Percentiles rank a stretch among this genome's conserved stretches.
phyloP scores from a whole-genome alignment of 257 asterid genomes.

The Lycium ferocissimum region DNA sequence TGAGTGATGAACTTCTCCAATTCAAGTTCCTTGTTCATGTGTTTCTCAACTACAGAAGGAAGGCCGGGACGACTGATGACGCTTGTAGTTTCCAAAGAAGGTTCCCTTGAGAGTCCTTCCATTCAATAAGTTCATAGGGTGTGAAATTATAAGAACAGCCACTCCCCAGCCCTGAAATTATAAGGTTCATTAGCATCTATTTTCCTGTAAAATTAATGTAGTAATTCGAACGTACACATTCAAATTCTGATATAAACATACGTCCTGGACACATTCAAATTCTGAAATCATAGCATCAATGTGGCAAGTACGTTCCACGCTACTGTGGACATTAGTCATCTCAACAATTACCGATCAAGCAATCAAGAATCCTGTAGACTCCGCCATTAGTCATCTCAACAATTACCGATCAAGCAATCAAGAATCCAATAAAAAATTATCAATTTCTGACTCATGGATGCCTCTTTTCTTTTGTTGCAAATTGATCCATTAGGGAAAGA shows the following conservation, averaged over 20 bases:
- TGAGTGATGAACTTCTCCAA: too few relatives aligned
- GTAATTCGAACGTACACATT: background rate
- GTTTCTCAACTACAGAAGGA: too few relatives aligned
- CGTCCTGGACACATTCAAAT: constrained; percentile 27
- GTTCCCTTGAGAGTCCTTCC: too few relatives aligned
- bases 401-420: constrained; percentile 33
- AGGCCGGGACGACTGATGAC: too few relatives aligned
- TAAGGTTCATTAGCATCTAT: background rate
- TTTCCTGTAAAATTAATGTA: background rate
- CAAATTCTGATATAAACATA: constrained; percentile 19
- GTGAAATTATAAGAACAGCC: too few relatives aligned
- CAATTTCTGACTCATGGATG: too few relatives aligned
- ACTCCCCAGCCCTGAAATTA: too few relatives aligned
- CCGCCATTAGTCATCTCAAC: constrained; percentile 38
- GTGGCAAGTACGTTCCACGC: constrained; percentile 46
- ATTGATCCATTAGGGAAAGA: too few relatives aligned
- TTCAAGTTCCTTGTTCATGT: too few relatives aligned
- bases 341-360: constrained; percentile 41
- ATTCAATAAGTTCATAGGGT: too few relatives aligned
- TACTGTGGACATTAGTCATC: constrained; percentile 33
- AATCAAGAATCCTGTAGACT: constrained; percentile 23
- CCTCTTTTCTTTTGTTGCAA: too few relatives aligned
- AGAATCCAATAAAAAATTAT: background rate
- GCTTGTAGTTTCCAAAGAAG: too few relatives aligned
- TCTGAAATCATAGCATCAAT: constrained; percentile 45